Base-by-base conservation (phyloP, 768 basidiomycete genomes). In the Russula emetica region DNA sequence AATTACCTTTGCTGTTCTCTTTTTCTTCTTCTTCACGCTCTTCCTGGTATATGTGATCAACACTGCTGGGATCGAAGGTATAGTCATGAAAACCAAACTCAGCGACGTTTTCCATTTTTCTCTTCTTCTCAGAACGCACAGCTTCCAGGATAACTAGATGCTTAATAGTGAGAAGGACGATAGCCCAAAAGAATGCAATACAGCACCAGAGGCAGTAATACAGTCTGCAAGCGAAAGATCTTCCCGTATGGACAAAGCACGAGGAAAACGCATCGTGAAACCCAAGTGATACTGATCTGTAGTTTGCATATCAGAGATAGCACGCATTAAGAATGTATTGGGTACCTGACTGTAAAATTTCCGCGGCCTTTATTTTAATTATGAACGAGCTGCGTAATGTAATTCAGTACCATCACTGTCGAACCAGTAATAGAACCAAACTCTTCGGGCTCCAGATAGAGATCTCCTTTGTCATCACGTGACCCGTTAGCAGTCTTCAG, bases 261-360 rank as follows among this genome's bases (percentile, higher is more conserved):
- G 83, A 51, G 97, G 96, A 71, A 99, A 99, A 24, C 97, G 87
- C 85, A 99, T 88, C 0, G 96, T 98, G 66, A 87, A 84, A 5
- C 87, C 89, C 67, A 94, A 73, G 58, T 89, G 88, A 69, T 92
- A 98, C 69, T 86, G 86, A 68, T 93, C 94, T 86, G 64, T 67
- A 67, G 55, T 26, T 51, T 57, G 53, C 50, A 49, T 44, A 56
- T 64, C 9, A 63, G 62, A 32, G 22, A 22, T 32, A 20, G 30
- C 11, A 28, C 5, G 13, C 20, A 22, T 30, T 28, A n/a, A 24
- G 34, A 42, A n/a, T 36, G 40, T 6, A 26, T 47, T 26, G 24
- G 10, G 36, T 61, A 88, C 93, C 88, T 50, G 91, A 82, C 11
- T 80, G 76, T 2, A 85, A 85, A 58, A 98, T 92, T 72, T 98